These are phyloP conservation scores for Phyllosticta paracitricarpa DNA, from an alignment of 2,329 filamentous ascomycete species.

Conservation along the genomic window DNA sequence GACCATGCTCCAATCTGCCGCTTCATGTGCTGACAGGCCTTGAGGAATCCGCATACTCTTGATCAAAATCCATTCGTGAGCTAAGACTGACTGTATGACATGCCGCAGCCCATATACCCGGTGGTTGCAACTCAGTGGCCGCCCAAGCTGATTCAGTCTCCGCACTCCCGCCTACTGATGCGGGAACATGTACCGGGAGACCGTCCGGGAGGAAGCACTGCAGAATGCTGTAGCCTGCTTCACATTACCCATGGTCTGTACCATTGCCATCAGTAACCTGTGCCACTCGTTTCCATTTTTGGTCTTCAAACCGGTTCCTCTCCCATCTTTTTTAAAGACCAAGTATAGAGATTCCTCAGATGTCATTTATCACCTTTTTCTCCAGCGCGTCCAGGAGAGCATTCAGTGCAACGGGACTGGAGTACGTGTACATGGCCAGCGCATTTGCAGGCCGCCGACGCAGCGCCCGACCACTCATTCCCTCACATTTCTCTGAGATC, in stretches of 20 bases:
- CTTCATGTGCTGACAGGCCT: background rate
- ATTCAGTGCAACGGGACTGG: constrained; percentile 13
- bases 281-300: background rate
- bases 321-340: background rate
- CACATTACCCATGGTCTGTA: background rate
- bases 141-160: background rate
- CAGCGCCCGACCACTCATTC: constrained; percentile 16
- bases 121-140: background rate
- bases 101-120: constrained; percentile 8
- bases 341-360: background rate
- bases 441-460: constrained; percentile 15
- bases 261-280: background rate
- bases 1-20: background rate
- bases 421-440: constrained; percentile 13
- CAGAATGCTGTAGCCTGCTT: background rate
- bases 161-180: background rate
- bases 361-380: background rate
- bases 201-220: background rate
- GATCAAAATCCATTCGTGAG: background rate
- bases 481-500: constrained; percentile 22
- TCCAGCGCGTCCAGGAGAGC: constrained; percentile 14
- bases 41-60: background rate
- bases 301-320: background rate
- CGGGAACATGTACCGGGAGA: background rate
- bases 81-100: background rate